phyloP scores from a whole-genome alignment of 352 stramenopile species.

The Lagenidium giganteum region DNA sequence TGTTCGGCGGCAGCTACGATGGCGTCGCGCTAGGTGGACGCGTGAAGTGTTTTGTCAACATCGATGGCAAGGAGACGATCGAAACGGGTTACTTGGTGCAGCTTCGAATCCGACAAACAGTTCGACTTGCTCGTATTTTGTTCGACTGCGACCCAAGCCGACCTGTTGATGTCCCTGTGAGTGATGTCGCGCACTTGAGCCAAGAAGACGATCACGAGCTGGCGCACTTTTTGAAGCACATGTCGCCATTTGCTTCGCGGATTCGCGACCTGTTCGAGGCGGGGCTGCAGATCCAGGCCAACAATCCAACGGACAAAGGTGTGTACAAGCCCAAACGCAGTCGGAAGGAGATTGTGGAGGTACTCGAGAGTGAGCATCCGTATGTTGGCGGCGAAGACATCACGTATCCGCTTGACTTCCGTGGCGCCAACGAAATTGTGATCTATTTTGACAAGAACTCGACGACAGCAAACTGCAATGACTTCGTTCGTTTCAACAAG shows the following conservation, averaged over 20 bases:
- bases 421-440: constrained; percentile 56
- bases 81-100: constrained; percentile 65
- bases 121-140: constrained; percentile 44
- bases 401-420: constrained; percentile 62
- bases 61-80: constrained; percentile 68
- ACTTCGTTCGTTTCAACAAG: constrained; percentile 82
- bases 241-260: constrained; percentile 25
- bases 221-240: constrained; percentile 25
- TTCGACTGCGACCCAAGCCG: constrained; percentile 58
- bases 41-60: constrained; percentile 69
- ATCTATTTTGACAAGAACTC: constrained; percentile 81
- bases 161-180: constrained; percentile 50
- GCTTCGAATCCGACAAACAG: constrained; percentile 31
- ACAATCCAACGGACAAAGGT: not conserved
- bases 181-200: constrained; percentile 36
- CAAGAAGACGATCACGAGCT: constrained; percentile 41
- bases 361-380: constrained; percentile 75
- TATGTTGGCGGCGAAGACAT: constrained; percentile 57
- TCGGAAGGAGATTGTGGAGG: constrained; percentile 66
- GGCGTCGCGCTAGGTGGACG: constrained; percentile 44
- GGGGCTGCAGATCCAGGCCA: constrained; percentile 19
- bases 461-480: constrained; percentile 56
- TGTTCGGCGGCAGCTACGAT: constrained; percentile 54
- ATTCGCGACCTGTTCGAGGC: constrained; percentile 22
- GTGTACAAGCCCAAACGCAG: constrained; percentile 40